Conservation (phyloP, 139 green algal genomes). For the Yamagishiella unicocca region DNA sequence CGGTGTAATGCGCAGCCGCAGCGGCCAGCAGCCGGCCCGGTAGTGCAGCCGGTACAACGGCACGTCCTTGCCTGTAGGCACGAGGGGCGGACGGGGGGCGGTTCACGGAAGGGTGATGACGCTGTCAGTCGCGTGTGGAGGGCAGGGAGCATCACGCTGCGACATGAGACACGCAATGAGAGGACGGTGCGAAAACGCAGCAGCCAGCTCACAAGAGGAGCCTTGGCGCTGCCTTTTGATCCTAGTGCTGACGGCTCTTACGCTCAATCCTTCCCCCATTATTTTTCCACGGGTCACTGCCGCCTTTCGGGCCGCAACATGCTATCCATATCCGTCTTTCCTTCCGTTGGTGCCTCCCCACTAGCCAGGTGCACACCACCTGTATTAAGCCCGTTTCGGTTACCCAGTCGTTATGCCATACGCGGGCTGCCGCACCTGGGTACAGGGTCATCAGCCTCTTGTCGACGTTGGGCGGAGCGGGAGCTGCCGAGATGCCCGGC, state of each 20-base stretch:
- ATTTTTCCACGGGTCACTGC: neutral
- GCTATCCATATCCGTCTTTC: neutral
- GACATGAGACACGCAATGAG: neutral
- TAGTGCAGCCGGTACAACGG: conserved; percentile 18
- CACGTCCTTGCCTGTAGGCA: conserved; percentile 24
- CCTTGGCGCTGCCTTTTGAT: neutral
- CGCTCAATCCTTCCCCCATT: neutral
- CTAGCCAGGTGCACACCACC: neutral
- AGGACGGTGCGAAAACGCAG: neutral
- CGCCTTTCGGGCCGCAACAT: neutral
- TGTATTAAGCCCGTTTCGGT: neutral
- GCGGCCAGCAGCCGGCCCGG: conserved; percentile 26
- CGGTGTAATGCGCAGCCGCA: conserved; percentile 13
- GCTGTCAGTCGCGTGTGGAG: neutral
- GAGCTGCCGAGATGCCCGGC: neutral
- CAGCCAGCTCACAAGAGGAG: neutral
- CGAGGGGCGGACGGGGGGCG: neutral
- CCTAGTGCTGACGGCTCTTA: neutral
- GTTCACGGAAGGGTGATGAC: neutral
- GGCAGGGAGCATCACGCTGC: neutral
- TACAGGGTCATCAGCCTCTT: neutral
- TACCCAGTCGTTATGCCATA: neutral
- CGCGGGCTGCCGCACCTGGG: neutral
- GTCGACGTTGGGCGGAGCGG: neutral
- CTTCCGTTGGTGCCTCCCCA: neutral